Conservation (phyloP, 2,329 filamentous ascomycete species). For the Chrysoporthe puriensis region DNA sequence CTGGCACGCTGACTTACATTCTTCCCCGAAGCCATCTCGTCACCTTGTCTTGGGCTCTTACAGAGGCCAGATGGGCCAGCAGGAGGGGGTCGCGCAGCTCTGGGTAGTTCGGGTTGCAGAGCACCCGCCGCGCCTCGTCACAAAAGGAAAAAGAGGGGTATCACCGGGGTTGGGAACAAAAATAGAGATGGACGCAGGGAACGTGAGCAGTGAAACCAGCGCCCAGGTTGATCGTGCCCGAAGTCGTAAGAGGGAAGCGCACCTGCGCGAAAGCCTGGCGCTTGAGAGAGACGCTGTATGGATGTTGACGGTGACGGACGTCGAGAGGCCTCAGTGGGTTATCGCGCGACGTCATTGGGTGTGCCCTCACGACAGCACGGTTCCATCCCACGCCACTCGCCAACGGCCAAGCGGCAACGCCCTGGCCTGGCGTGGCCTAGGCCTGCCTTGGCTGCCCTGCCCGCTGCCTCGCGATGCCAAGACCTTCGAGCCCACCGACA, state of each 20-base stretch:
- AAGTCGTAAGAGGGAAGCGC: background rate
- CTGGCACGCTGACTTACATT: slow-evolving; percentile 40
- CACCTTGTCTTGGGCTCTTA: slow-evolving; percentile 7
- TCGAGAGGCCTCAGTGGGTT: slow-evolving; percentile 2
- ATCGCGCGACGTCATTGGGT: slow-evolving; percentile 5
- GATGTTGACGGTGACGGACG: background rate
- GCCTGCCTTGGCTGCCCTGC: background rate
- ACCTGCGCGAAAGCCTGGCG: background rate
- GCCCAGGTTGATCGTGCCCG: background rate
- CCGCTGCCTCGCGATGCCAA: slow-evolving; percentile 3
- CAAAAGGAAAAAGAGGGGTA: background rate
- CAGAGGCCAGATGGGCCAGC: background rate
- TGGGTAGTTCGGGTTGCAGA: background rate
- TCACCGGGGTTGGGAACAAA: background rate
- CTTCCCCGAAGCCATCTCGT: slow-evolving; percentile 49
- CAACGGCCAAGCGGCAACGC: background rate
- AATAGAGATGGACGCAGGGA: slow-evolving; percentile 2
- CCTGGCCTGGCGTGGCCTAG: background rate
- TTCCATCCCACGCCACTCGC: background rate
- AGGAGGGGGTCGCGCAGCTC: background rate
- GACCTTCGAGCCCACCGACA: background rate
- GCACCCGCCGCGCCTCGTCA: background rate
- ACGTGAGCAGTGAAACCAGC: background rate
- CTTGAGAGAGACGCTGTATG: background rate
- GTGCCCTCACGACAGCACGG: background rate